Base-by-base conservation (phyloP, 2,329 filamentous ascomycete species). In the Aspergillus sp. region DNA sequence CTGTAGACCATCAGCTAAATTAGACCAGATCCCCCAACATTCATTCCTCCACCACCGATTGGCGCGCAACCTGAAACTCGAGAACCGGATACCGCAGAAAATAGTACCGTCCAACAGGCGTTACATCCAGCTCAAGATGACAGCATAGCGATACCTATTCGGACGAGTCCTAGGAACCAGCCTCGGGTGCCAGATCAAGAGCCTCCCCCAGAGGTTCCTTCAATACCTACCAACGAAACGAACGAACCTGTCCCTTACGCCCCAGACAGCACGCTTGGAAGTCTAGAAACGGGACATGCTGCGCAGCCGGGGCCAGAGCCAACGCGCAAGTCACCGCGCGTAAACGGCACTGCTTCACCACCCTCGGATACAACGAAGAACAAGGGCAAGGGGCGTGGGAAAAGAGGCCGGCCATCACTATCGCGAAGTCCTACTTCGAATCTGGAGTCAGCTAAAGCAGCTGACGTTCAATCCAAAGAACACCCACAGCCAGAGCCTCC, bases 301-400 rank as follows among this genome's bases (percentile, higher is more conserved):
- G 47, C 51, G 9, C 49, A 33, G 6, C 3, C 46, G 6, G 47
- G 41, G 34, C 33, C 51, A 54, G 54, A 57, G 42, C 37, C 48
- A 15, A 40, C 45, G 17, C 42, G 44, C 41, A 51, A 56, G 42
- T 33, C 52, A 15, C 41, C 45, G 15, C 42, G 44, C 46, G 15
- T 49, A 24, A 58, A 61, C 33, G 51, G 53, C 8, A 60, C 45
- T 12, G 44, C 61, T 12, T 55, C 55, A 40, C 48, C 51, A 41
- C 12, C 39, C 12, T 46, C 51, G 19, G 52, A 60, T 39, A 49
- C 39, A 9, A 34, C 46, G 5, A 57, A 55, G 17, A 41, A 48
- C n/a, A 61, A 56, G 17, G 57, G 51, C 22, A 64, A 51, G 41
- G 40, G 51, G 22, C 50, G 57, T 51, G 49, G 54, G 20, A 55